Evolutionary conservation across 1,284 basidiomycete species (phyloP).

Genomic region (Baeospora myosura): DNA sequence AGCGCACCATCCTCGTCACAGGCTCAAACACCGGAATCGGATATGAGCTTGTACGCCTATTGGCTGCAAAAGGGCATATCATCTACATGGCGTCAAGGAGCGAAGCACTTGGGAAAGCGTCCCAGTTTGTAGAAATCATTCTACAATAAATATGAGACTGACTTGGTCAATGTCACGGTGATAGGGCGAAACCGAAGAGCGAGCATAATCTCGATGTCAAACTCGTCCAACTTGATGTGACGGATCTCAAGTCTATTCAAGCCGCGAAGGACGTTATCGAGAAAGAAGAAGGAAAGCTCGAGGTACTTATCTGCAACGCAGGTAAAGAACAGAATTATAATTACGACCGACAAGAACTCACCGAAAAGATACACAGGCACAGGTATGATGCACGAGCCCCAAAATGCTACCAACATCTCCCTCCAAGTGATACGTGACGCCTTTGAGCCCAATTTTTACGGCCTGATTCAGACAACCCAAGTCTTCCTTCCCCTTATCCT

Average conservation of each 20-base stretch:
- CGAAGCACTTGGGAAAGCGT: not conserved
- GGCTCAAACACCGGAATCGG: slow-evolving; percentile 6
- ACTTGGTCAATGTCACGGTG: no score
- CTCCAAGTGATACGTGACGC: slow-evolving; percentile 26
- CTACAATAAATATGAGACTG: not conserved
- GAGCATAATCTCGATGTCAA: slow-evolving; percentile 23
- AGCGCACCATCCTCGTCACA: slow-evolving; percentile 2
- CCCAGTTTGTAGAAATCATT: not conserved
- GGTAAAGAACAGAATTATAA: slow-evolving; percentile 20
- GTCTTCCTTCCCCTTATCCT: slow-evolving; percentile 29
- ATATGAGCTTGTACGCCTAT: slow-evolving; percentile 1
- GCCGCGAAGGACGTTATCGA: slow-evolving; percentile 30
- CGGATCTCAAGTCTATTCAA: slow-evolving; percentile 25
- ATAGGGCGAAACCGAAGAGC: slow-evolving; percentile 16
- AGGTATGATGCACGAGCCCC: slow-evolving; percentile 23
- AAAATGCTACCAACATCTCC: slow-evolving; percentile 27
- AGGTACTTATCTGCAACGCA: slow-evolving; percentile 45
- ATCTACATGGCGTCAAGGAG: slow-evolving; percentile 2
- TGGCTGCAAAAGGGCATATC: slow-evolving; percentile 3
- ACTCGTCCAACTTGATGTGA: slow-evolving; percentile 28
- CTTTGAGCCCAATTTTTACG: slow-evolving; percentile 33
- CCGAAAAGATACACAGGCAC: slow-evolving; percentile 18
- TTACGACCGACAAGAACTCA: not conserved
- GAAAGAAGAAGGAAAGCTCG: slow-evolving; percentile 33
- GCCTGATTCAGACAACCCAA: slow-evolving; percentile 29